Evolutionary conservation across 495 filamentous ascomycete genomes (phyloP), one percentile per base, ranked within the genome.

Genomic region (Schizothecium vesticola): DNA sequence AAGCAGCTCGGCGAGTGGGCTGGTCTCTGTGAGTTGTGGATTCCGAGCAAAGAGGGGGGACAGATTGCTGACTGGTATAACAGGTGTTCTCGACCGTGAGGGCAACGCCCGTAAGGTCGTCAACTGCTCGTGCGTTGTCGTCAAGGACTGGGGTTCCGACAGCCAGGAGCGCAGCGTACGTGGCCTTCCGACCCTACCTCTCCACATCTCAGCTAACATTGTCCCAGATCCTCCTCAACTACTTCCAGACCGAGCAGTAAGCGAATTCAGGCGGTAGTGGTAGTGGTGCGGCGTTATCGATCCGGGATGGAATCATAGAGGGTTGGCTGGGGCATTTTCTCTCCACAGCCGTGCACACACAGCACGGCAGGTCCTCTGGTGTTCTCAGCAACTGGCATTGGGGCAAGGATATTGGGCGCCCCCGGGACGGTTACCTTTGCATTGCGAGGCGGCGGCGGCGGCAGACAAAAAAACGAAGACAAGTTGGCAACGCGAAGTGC

Each of bases 1-100:
- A 99, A 99, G 89, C 91, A 97, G 86, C 86, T 99, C 73, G 95
- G 95, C 84, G 96, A 99, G 87, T 98, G 96, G 95, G 93, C 96
- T 80, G 95, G 95, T 82, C 89, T 99, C 82, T 99, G 95, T n/a
- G n/a, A n/a, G n/a, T n/a, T n/a, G n/a, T n/a, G n/a, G n/a, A n/a
- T n/a, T n/a, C n/a, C n/a, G n/a, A n/a, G n/a, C n/a, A n/a, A n/a
- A n/a, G n/a, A n/a, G n/a, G n/a, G n/a, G n/a, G n/a, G n/a, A n/a
- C n/a, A n/a, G n/a, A n/a, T n/a, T n/a, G n/a, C n/a, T n/a, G n/a
- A n/a, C n/a, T n/a, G n/a, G n/a, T n/a, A n/a, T n/a, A n/a, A n/a
- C n/a, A n/a, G n/a, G n/a, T 83, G 93, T 96, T 75, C 89, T 99
- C 78, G 95, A 99, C 85, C 93, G 95, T 79, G 95, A 99, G 85